These are phyloP conservation scores for Psilocybe azurescens DNA, from an alignment of 768 basidiomycete genomes.

Conservation along the genomic window DNA sequence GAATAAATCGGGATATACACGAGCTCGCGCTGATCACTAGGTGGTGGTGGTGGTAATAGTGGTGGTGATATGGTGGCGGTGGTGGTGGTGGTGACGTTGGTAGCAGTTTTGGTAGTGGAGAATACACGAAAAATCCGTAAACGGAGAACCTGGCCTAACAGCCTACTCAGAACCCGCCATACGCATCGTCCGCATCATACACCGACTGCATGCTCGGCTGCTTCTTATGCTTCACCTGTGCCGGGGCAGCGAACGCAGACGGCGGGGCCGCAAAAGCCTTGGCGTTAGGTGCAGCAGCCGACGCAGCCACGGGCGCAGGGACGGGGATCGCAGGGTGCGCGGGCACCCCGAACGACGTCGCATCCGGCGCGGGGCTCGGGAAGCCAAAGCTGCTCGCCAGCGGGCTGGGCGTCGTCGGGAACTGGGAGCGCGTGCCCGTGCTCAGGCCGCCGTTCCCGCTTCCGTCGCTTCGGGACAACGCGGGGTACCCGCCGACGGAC, in stretches of 20 bases:
- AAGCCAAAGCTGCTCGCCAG: constrained; percentile 41
- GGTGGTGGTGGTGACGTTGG: not conserved
- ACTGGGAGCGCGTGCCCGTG: constrained; percentile 23
- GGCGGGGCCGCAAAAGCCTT: constrained; percentile 7
- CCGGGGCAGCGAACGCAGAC: constrained; percentile 1
- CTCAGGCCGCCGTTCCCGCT: constrained; percentile 15
- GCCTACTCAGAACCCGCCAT: constrained; percentile 62
- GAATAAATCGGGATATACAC: not conserved
- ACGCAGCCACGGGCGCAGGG: not conserved
- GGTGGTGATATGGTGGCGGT: not conserved
- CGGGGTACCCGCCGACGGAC: constrained; percentile 30
- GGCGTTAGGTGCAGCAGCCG: constrained; percentile 1
- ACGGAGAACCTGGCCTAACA: not conserved
- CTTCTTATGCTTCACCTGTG: constrained; percentile 23
- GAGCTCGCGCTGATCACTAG: too few relatives aligned
- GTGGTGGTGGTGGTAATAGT: too few relatives aligned
- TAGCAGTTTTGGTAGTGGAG: too few relatives aligned
- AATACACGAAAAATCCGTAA: not conserved
- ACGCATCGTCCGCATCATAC: constrained; percentile 72
- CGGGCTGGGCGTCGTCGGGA: constrained; percentile 46
- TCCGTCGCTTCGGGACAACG: constrained; percentile 16
- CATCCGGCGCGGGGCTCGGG: constrained; percentile 18
- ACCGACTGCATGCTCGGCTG: constrained; percentile 60
- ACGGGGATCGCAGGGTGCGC: constrained; percentile 5
- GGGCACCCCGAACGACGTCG: constrained; percentile 1